Conservation (phyloP, 495 filamentous ascomycete species). For the Aspergillus incahuasiensis region DNA sequence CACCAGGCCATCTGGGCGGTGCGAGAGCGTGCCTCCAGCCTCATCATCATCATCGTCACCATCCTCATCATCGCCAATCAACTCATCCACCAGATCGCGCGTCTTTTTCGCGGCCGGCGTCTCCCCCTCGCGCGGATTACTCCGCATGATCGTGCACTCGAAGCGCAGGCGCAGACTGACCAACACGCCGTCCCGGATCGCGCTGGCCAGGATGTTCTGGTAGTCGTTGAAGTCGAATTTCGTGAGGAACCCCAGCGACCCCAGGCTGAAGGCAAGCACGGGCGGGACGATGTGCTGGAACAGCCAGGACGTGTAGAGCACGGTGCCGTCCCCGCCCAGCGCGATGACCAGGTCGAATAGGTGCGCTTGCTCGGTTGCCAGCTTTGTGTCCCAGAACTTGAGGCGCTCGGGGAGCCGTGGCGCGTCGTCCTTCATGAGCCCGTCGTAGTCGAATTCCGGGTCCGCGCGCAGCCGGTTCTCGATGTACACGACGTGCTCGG, state of each 20-base stretch:
- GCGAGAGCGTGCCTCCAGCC: conserved; percentile 73
- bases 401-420: conserved; percentile 56
- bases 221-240: conserved; percentile 88
- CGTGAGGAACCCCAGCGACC: conserved; percentile 90
- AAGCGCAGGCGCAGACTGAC: conserved; percentile 87
- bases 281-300: conserved; percentile 97
- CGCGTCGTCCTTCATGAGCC: conserved; percentile 56
- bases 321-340: conserved; percentile 94
- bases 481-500: conserved; percentile 70
- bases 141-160: conserved; percentile 92
- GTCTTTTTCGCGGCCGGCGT: conserved; percentile 21
- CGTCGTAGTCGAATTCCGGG: conserved; percentile 62
- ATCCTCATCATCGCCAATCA: conserved; percentile 81
- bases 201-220: conserved; percentile 60
- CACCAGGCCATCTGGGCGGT: conserved; percentile 72
- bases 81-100: conserved; percentile 79
- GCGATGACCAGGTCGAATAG: conserved; percentile 91
- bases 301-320: conserved; percentile 91
- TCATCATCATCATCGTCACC: conserved; percentile 75
- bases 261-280: conserved; percentile 84
- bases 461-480: conserved; percentile 68
- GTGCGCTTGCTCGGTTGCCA: conserved; percentile 74
- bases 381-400: conserved; percentile 75
- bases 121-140: conserved; percentile 41
- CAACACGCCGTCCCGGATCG: conserved; percentile 78